Evolutionary conservation across 176 grass and related monocot genomes (phyloP), one percentile per base, ranked within the genome.

Genomic region (Hsuehochloa calcarea): DNA sequence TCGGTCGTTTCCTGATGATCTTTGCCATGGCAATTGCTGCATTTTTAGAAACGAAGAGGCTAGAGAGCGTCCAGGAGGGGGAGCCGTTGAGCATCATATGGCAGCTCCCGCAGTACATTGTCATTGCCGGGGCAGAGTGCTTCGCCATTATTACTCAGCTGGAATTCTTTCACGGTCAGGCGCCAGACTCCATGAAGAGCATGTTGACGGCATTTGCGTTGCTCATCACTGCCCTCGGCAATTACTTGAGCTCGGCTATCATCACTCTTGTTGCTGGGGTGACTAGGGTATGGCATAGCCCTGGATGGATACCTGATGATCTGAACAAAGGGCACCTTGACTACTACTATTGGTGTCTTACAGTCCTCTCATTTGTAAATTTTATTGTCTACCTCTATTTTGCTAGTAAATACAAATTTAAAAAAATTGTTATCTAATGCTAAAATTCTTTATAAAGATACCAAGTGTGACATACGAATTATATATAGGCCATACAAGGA

Each of bases 271-370:
- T 86, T 58, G 88, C 92, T 10, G 9, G 79, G 65, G 34, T 82
- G 51, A 92, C 88, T 62, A 73, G 39, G 1, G 81, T 65, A 51
- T 75, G 79, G 58, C 81, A 80, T 22, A 72, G 44, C 39, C 88
- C 95, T 44, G 88, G 95, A 45, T 97, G 95, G 95, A 91, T 97
- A 76, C 88, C 95, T 14, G 89, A 92, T 89, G 88, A 93, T 82
- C 84, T 93, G 84, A 94, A 97, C 78, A 43, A 82, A 52, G 94
- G 94, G 10, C 92, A 97, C 54, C 88, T 97, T 58, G 90, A 94
- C 80, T 97, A 92, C 75, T 97, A 88, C 84, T 94, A 91, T 63
- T 91, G 90, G 88, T 80, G 86, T 20, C 58, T 94, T 62, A 69
- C 90, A 58, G 78, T 39, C 59, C 79, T 92, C 40, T 89, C 85